Evolutionary conservation across 2,329 filamentous ascomycete genomes (phyloP).

Genomic region (Alternaria ventricosa): DNA sequence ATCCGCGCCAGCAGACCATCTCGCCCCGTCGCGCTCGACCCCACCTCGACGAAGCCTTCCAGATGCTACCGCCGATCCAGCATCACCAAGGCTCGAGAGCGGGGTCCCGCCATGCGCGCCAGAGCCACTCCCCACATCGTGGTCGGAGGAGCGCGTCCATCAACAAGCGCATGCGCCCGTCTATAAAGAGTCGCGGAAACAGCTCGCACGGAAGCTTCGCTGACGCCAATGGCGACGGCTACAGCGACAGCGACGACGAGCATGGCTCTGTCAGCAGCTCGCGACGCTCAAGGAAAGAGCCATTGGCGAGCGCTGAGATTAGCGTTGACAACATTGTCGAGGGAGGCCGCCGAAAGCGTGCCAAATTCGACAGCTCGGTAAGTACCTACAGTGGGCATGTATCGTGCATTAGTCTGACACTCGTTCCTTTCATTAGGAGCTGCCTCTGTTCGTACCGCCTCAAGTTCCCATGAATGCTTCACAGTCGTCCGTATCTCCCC

Average conservation of each 20-base stretch:
- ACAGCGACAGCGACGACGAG: conserved; percentile 87
- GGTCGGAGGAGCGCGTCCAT: conserved; percentile 80
- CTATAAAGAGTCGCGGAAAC: conserved; percentile 70
- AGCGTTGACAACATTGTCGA: conserved; percentile 98
- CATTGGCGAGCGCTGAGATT: conserved; percentile 93
- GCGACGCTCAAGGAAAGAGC: conserved; percentile 78
- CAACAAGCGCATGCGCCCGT: conserved; percentile 72
- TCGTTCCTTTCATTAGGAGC: conserved; percentile 68
- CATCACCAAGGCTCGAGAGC: conserved; percentile 72
- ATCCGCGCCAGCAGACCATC: conserved; percentile 54
- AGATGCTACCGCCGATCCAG: conserved; percentile 66
- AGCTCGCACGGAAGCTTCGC: conserved; percentile 64
- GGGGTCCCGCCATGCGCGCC: conserved; percentile 70
- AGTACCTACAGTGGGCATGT: conserved; percentile 53
- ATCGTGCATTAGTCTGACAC: conserved; percentile 31
- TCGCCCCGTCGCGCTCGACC: conserved; percentile 61
- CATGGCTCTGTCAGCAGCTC: conserved; percentile 74
- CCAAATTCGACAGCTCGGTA: conserved; percentile 97
- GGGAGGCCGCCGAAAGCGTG: conserved; percentile 90
- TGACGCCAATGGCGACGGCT: conserved; percentile 69
- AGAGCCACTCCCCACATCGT: conserved; percentile 78
- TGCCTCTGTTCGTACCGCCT: conserved; percentile 89
- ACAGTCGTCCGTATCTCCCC: conserved; percentile 95
- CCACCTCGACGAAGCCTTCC: conserved; percentile 69
- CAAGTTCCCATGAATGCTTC: conserved; percentile 84